A percentile compares a stretch with the other conserved stretches of the same genome.
Conservation (phyloP, 2,329 filamentous ascomycete species). For the Claviceps pusilla region DNA sequence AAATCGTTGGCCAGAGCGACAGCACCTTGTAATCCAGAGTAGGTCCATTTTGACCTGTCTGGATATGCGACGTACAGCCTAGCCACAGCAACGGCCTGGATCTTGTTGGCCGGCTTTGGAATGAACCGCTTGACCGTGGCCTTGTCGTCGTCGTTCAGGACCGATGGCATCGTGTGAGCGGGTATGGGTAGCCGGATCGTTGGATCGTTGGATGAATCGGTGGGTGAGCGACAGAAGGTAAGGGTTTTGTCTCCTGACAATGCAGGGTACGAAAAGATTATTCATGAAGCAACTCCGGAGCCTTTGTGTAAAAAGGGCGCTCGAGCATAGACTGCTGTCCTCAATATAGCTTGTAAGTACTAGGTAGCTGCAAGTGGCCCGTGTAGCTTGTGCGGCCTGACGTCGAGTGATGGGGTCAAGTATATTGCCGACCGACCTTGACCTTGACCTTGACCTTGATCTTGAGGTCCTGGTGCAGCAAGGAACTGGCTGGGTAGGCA, state of each 20-base stretch:
- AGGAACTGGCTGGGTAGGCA: background rate
- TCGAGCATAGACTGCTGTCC: background rate
- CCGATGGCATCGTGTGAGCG: slow-evolving; percentile 36
- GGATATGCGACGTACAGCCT: slow-evolving; percentile 89
- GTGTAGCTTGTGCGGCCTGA: background rate
- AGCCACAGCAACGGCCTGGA: slow-evolving; percentile 86
- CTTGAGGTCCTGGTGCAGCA: background rate
- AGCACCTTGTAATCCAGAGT: slow-evolving; percentile 84
- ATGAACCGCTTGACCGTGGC: slow-evolving; percentile 89
- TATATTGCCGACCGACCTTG: too few relatives aligned
- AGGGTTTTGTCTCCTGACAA: background rate
- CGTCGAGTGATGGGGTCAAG: background rate
- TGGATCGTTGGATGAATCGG: background rate
- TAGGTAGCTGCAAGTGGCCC: background rate
- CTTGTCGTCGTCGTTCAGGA: slow-evolving; percentile 86
- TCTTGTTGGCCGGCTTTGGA: slow-evolving; percentile 91
- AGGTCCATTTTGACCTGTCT: slow-evolving; percentile 74
- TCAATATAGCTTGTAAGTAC: background rate
- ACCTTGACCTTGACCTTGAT: background rate
- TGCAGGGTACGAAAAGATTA: background rate
- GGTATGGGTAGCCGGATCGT: background rate
- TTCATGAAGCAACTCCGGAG: background rate
- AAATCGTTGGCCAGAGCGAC: slow-evolving; percentile 83
- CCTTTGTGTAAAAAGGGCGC: background rate
- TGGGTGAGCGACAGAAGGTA: background rate